Percentiles rank a stretch among this genome's conserved stretches.
Evolutionary conservation across 192 early-diverging fungal genomes (phyloP).

Genomic region (Umbelopsis sp.): DNA sequence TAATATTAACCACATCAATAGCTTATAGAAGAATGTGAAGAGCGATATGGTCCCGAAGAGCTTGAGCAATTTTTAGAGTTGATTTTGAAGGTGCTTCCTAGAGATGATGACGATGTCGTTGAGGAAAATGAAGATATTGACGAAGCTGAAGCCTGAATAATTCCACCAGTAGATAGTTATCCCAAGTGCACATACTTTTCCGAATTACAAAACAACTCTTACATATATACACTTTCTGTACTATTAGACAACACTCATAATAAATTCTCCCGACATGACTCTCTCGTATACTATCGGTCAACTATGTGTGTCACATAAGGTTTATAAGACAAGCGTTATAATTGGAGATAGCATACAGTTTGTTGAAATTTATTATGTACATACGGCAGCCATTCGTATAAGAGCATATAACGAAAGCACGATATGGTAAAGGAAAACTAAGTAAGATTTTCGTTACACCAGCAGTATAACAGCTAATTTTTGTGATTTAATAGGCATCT

Average conservation of each 20-base stretch:
- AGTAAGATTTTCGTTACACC: too few species aligned
- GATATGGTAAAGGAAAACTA: too few species aligned
- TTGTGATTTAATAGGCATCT: not conserved
- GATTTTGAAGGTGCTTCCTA: constrained; percentile 53
- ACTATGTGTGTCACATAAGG: too few species aligned
- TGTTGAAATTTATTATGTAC: constrained; percentile 14
- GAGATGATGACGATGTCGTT: constrained; percentile 45
- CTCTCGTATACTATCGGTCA: too few species aligned
- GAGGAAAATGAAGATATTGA: constrained; percentile 39
- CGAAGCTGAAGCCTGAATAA: constrained; percentile 28
- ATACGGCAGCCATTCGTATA: not conserved
- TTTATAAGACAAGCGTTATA: not conserved
- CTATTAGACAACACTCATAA: too few species aligned
- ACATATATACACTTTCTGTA: too few species aligned
- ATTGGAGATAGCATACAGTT: not conserved
- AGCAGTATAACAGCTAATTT: not conserved
- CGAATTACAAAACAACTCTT: too few species aligned
- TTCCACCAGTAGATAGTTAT: not conserved
- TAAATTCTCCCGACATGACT: too few species aligned
- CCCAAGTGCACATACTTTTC: too few species aligned
- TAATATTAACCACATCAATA: constrained; percentile 26
- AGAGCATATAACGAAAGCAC: not conserved
- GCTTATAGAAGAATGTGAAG: constrained; percentile 75
- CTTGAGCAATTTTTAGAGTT: constrained; percentile 55
- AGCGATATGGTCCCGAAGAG: constrained; percentile 59